Evolutionary conservation across 441 rosid species (phyloP), one percentile per base, ranked within the genome.

Genomic region (Gossypium lobatum): DNA sequence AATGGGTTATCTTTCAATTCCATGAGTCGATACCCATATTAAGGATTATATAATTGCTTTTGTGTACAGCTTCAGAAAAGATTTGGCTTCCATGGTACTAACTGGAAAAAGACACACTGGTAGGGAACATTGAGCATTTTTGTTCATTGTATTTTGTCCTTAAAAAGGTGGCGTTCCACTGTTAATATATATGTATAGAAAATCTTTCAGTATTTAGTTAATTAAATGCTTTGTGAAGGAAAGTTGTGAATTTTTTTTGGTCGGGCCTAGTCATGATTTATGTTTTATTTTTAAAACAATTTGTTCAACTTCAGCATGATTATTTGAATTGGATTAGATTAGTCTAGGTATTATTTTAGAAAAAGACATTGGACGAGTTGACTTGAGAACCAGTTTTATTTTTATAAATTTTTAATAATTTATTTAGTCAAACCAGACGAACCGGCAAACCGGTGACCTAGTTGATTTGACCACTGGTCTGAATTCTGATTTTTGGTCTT

Each of bases 131-230:
- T 42, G 39, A 61, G 28, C 54, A 58, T 18, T 65, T n/a, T 75
- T 63, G 59, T 63, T 53, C 52, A 42, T 61, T 60, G 76, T 48
- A 13, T 75, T 26, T 2, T 37, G 21, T 52, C 34, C 46, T 25
- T 58, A 11, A 76, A 37, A 23, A 39, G 53, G 17, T 60, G 64
- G n/a, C 80, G 52, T 55, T 74, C 67, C 42, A 31, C 64, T 78
- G 70, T 80, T 70, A 60, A 76, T 73, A 25, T 17, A 7, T 17
- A 20, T 39, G 23, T 76, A 80, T 79, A 76, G 50, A 80, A 74
- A 68, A 31, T 21, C n/a, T 46, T 67, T 18, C 42, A 6, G 37
- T 13, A 5, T 1, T 16, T 59, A 31, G 26, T 28, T 64, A 62
- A 21, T 39, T 16, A 61, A 34, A 67, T 57, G 65, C 70, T 72